Conservation (phyloP, 495 filamentous ascomycete genomes). For the Halenospora varia region DNA sequence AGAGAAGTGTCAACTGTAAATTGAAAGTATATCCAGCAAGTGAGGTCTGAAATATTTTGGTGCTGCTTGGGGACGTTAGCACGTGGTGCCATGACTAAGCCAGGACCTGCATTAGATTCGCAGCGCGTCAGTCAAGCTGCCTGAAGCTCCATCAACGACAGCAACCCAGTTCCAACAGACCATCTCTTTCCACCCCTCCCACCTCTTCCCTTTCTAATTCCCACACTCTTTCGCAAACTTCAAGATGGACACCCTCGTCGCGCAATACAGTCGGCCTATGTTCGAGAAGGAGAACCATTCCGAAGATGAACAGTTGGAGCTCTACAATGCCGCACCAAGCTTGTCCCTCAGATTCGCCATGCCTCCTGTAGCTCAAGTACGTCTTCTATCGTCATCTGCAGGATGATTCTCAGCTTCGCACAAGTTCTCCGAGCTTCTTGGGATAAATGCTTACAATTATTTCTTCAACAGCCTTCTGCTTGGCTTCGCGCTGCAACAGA, state of each 20-base stretch:
- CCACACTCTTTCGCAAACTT: constrained; percentile 17
- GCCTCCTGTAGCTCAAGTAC: constrained; percentile 88
- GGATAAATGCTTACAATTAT: constrained; percentile 13
- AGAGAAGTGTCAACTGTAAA: too few species aligned
- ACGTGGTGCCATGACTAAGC: not conserved
- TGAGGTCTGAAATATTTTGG: too few species aligned
- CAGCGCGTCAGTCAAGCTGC: constrained; percentile 8
- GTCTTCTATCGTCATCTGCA: constrained; percentile 24
- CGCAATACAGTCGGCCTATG: constrained; percentile 75
- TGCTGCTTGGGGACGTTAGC: not conserved
- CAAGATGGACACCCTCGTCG: constrained; percentile 89
- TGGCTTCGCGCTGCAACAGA: constrained; percentile 97
- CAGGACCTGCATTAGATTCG: not conserved
- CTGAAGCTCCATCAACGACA: constrained; percentile 22
- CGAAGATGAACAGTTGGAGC: constrained; percentile 72
- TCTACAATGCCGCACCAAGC: constrained; percentile 58
- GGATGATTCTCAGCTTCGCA: not conserved
- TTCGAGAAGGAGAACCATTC: constrained; percentile 68
- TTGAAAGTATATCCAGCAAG: too few species aligned
- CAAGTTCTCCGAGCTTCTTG: constrained; percentile 7
- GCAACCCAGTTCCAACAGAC: constrained; percentile 3
- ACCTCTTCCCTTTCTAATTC: constrained; percentile 5
- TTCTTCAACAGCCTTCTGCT: constrained; percentile 60
- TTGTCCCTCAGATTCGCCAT: constrained; percentile 88
- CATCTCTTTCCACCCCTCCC: constrained; percentile 4